Conservation (phyloP, 805 yeast genomes). For the Hagleromyces aurorensis region DNA sequence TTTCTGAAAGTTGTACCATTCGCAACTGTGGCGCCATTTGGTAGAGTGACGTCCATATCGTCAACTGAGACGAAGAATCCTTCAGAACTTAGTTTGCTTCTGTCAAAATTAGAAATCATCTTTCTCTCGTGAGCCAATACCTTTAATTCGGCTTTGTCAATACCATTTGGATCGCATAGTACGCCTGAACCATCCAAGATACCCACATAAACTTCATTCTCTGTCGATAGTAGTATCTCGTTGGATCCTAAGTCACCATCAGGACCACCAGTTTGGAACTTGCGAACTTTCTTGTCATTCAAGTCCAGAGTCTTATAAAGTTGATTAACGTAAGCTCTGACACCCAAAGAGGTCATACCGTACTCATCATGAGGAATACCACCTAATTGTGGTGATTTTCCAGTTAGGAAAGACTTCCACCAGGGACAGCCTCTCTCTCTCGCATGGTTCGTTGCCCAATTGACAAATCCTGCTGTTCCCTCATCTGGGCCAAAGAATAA, state of each 20-base stretch:
- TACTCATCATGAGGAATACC: constrained; percentile 98
- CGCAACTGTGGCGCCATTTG: constrained; percentile 63
- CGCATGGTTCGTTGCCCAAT: constrained; percentile 97
- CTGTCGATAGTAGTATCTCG: constrained; percentile 77
- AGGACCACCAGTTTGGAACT: constrained; percentile 97
- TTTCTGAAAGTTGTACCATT: constrained; percentile 90
- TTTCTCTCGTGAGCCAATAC: constrained; percentile 71
- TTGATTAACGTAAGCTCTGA: constrained; percentile 82
- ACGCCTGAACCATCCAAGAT: constrained; percentile 96
- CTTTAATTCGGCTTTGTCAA: constrained; percentile 68
- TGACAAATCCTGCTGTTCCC: constrained; percentile 90
- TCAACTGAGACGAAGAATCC: constrained; percentile 85
- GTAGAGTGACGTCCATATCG: constrained; percentile 70
- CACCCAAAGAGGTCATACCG: constrained; percentile 96
- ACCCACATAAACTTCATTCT: constrained; percentile 74
- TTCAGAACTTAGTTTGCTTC: constrained; percentile 51
- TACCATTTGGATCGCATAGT: constrained; percentile 82
- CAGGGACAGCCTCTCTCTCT: constrained; percentile 86
- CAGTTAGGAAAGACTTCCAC: constrained; percentile 98
- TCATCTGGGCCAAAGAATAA: constrained; percentile 99
- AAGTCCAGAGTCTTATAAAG: constrained; percentile 72
- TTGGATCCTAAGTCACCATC: constrained; percentile 97
- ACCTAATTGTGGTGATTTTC: constrained; percentile 84
- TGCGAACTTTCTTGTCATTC: constrained; percentile 49
- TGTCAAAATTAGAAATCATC: constrained; percentile 66